phyloP scores from a whole-genome alignment of 2,329 filamentous ascomycete genomes.

The Juglanconis sp. region DNA sequence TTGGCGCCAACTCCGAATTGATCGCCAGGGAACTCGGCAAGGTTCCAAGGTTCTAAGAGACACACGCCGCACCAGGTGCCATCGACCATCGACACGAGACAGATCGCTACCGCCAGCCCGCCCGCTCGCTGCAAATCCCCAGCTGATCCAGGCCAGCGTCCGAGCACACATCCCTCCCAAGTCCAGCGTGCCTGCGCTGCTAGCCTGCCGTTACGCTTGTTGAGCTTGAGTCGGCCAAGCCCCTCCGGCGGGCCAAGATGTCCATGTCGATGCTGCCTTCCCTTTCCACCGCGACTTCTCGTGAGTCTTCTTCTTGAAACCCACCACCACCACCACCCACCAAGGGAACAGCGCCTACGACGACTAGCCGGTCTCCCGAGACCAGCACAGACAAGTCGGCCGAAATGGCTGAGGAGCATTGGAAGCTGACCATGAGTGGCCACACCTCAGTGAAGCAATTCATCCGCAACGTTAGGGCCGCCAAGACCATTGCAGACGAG shows the following conservation, averaged over 20 bases:
- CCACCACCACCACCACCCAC: background rate
- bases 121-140: background rate
- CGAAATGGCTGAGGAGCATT: conserved; percentile 6
- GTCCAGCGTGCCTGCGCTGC: background rate
- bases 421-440: conserved; percentile 17
- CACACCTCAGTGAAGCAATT: conserved; percentile 85
- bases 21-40: background rate
- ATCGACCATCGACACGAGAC: background rate
- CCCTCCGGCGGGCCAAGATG: background rate
- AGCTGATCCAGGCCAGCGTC: background rate
- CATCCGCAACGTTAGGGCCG: conserved; percentile 96
- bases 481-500: conserved; percentile 98
- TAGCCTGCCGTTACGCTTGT: background rate
- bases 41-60: background rate
- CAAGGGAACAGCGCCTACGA: background rate
- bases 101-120: background rate
- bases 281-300: conserved; percentile 29
- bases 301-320: conserved; percentile 22
- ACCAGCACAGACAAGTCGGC: background rate
- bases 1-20: background rate
- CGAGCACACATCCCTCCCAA: background rate
- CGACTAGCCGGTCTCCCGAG: background rate
- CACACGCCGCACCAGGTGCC: background rate
- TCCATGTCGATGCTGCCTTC: background rate
- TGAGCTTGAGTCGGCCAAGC: background rate